These are phyloP conservation scores for Aspergillus biplanus DNA, from an alignment of 495 filamentous ascomycete genomes.

Conservation along the genomic window DNA sequence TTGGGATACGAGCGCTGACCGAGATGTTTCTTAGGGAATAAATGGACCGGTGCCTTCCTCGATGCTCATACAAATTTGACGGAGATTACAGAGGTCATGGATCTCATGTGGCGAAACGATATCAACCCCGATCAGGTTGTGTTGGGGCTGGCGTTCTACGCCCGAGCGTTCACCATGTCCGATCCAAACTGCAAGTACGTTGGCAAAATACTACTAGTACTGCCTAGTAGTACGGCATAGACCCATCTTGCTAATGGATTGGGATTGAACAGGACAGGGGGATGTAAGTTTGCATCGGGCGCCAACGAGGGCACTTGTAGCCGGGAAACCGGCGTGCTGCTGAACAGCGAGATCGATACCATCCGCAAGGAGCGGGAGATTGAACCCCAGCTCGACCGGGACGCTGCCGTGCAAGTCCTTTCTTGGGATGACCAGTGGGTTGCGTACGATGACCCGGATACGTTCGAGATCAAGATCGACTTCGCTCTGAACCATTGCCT, in stretches of 20 bases:
- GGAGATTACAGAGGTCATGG: slow-evolving; percentile 36
- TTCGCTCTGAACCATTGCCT: slow-evolving; percentile 41
- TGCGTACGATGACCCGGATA: slow-evolving; percentile 44
- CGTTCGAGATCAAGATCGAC: slow-evolving; percentile 30
- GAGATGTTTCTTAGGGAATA: slow-evolving; percentile 1
- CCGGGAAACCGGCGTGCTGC: slow-evolving; percentile 16
- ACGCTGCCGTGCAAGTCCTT: slow-evolving; percentile 28
- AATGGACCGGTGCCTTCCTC: slow-evolving; percentile 28
- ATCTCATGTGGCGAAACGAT: slow-evolving; percentile 40
- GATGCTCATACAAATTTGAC: slow-evolving; percentile 22
- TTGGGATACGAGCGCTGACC: background rate
- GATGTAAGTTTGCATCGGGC: slow-evolving; percentile 26
- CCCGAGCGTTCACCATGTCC: slow-evolving; percentile 37
- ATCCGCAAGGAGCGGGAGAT: slow-evolving; percentile 12
- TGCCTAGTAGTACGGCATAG: too few species aligned
- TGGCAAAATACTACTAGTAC: too few species aligned
- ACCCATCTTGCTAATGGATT: too few species aligned
- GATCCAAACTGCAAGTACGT: slow-evolving; percentile 32
- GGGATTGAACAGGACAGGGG: too few species aligned
- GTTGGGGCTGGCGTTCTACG: slow-evolving; percentile 45
- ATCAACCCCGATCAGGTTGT: slow-evolving; percentile 37
- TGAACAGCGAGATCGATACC: slow-evolving; percentile 20
- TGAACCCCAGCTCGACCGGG: slow-evolving; percentile 9
- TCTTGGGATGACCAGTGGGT: slow-evolving; percentile 49
- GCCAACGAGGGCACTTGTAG: slow-evolving; percentile 36